These are phyloP conservation scores for Hemerocallis citrina DNA, from an alignment of 106 monocot genomes.

Conservation along the genomic window DNA sequence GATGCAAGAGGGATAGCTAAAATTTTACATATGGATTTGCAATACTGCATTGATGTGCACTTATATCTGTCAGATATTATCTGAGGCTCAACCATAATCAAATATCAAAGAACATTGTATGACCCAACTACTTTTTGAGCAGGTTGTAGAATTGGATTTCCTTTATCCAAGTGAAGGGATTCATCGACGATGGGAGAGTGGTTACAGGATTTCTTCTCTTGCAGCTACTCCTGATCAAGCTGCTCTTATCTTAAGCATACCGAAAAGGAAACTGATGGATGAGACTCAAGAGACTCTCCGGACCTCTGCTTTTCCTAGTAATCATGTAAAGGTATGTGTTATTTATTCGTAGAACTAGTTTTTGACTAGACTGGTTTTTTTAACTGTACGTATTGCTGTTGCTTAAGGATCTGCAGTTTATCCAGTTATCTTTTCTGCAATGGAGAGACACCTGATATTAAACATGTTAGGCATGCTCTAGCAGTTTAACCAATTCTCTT, in stretches of 20 bases:
- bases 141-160: conserved; percentile 98
- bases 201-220: conserved; percentile 85
- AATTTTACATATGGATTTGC: too few species aligned
- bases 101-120: too few species aligned
- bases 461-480: too few species aligned
- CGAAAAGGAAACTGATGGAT: conserved; percentile 67
- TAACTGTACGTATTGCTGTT: not conserved
- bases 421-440: not conserved
- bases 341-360: too few species aligned
- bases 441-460: too few species aligned
- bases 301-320: conserved; percentile 90
- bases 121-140: not conserved
- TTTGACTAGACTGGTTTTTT: too few species aligned
- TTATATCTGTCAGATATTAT: too few species aligned
- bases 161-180: conserved; percentile 98
- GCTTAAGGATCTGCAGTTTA: not conserved
- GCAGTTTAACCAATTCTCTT: too few species aligned
- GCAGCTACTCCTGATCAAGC: conserved; percentile 96
- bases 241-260: conserved; percentile 88
- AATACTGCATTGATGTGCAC: too few species aligned
- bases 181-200: conserved; percentile 87
- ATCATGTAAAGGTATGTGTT: conserved; percentile 80
- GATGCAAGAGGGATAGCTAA: too few species aligned
- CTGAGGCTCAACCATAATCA: too few species aligned
- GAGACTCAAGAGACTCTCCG: conserved; percentile 97